Evolutionary conservation across 108 stramenopile genomes (phyloP), one percentile per base, ranked within the genome.

Genomic region (Cyclotella baltica): DNA sequence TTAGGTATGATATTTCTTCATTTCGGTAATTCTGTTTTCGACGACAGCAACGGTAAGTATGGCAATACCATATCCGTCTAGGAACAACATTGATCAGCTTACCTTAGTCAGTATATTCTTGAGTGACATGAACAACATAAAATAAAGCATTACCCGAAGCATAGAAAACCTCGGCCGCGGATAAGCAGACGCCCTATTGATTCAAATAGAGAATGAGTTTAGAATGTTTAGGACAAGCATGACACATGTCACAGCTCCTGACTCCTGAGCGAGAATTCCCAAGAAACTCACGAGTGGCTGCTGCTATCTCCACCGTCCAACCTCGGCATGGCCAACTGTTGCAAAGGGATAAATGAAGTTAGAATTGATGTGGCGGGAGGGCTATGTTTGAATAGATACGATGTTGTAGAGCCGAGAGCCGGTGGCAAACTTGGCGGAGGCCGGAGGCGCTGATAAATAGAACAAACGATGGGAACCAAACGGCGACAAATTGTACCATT

Each of bases 1-100:
- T 50, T 0, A 67, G 67, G 31, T 67, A 67, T 3, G 67, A 38
- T 23, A 52, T 51, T 67, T 67, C 67, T 67, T 67, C 67, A 51
- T 51, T 67, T 50, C 67, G 27, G 33, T 67, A 67, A 51, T 67
- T 67, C 67, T 67, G 29, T 67, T 47, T 27, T 1, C 10, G 19
- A 3, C 4, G 67, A 5, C 18, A 43, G 11, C 22, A 64, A 40
- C 22, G 2, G 19, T 52, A 5, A 67, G 2, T 38, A 43, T 29
- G 2, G n/a, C 22, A 53, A 22, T 22, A 5, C n/a, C n/a, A n/a
- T n/a, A n/a, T n/a, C n/a, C n/a, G n/a, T n/a, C 51, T 52, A 4
- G 11, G 19, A 4, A n/a, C 11, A 52, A 52, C 18, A n/a, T n/a
- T n/a, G n/a, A 52, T 10, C 25, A 50, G 3, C 31, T 67, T 33